Base-by-base conservation (phyloP, 805 yeast genomes). In the Ascoidea rubescens region DNA sequence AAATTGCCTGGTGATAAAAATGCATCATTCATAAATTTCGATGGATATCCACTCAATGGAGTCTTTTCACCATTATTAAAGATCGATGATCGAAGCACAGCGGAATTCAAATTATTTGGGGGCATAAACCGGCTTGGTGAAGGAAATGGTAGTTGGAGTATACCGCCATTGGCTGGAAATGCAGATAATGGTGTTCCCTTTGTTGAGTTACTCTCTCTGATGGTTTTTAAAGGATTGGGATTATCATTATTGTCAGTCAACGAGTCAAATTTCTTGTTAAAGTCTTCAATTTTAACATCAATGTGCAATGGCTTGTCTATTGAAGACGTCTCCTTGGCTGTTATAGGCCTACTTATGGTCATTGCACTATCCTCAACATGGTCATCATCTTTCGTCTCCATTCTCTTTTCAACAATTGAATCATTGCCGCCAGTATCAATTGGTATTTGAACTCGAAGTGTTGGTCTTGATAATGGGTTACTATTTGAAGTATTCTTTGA, bases 1-100 rank as follows among this genome's bases (percentile, higher is more conserved):
- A 81, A 80, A 56, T 78, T 84, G n/a, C 81, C 77, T 0, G 96
- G 96, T 5, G 91, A 84, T 33, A 89, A 90, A 59, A 87, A 79
- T 62, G 83, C 55, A 51, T 64, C 70, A 48, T 64, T 65, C 31
- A 63, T 65, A 53, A 63, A 66, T 48, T 65, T 64, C 1, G 68
- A 64, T 8, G 64, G 43, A 10, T 2, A 37, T 37, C 43, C 43
- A 37, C 43, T 37, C 4, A 37, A 37, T 10, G 43, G 43, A 10
- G 43, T 37, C 43, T 37, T 37, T 37, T 37, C 43, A 37, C 14
- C 14, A 37, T 37, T 37, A 37, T 10, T 10, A 4, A 37, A 21
- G 28, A 21, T 21, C 28, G 28, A 21, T 21, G 28, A 21, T 21
- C 28, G 28, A 21, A 21, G 28, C 3, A 21, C 28, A 21, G 28